These are phyloP conservation scores for Alternaria burnsii DNA, from an alignment of 2,329 filamentous ascomycete genomes.

Conservation along the genomic window DNA sequence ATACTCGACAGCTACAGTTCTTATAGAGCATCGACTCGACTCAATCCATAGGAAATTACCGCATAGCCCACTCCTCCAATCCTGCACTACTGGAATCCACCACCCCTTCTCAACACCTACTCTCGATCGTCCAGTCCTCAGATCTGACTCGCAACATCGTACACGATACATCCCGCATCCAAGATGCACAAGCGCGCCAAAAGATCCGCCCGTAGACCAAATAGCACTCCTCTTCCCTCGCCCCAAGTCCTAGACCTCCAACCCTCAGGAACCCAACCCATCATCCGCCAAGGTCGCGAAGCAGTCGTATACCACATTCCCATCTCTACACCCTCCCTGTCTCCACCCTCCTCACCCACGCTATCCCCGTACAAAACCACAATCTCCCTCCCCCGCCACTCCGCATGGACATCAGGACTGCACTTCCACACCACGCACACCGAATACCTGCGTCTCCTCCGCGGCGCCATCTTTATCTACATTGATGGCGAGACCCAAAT, in stretches of 20 bases:
- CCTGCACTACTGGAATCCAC: background rate
- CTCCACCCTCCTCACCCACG: too few species aligned
- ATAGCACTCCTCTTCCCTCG: too few species aligned
- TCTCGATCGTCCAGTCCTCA: too few species aligned
- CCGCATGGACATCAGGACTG: constrained; percentile 59
- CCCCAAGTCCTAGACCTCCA: constrained; percentile 7
- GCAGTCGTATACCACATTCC: constrained; percentile 52
- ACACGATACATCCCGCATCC: background rate
- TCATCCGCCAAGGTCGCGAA: constrained; percentile 23
- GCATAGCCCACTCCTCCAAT: background rate
- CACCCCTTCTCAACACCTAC: background rate
- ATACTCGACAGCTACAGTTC: too few species aligned
- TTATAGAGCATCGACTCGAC: background rate
- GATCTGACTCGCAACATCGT: background rate
- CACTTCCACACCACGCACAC: constrained; percentile 57
- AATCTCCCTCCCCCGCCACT: constrained; percentile 54
- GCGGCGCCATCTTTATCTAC: too few species aligned
- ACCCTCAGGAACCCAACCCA: constrained; percentile 18
- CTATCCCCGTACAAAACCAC: constrained; percentile 40
- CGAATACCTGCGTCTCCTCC: too few species aligned
- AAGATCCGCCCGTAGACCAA: background rate
- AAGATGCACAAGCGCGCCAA: background rate
- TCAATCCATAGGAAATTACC: too few species aligned
- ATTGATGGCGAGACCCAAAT: too few species aligned
- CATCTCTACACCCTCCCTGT: constrained; percentile 14